Evolutionary conservation across 345 rosid genomes (phyloP).

Genomic region (Boechera divaricarpa): DNA sequence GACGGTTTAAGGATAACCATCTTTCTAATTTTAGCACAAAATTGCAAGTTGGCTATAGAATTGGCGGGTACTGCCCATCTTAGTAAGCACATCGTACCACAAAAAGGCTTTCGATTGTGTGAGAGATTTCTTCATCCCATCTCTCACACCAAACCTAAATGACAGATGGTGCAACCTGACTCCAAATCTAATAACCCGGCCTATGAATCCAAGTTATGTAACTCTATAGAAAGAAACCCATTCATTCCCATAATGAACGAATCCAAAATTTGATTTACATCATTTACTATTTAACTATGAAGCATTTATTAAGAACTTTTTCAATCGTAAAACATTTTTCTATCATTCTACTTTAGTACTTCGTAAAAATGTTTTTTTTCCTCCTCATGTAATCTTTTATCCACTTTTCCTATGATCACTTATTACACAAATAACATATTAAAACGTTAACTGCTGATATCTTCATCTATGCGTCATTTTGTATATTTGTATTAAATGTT

Average conservation of each 20-base stretch:
- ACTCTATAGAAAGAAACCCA: neutral
- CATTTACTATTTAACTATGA: no score
- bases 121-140: neutral
- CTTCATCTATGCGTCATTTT: no score
- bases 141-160: neutral
- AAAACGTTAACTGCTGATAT: no score
- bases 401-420: no score
- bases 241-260: neutral
- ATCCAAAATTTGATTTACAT: neutral
- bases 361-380: no score
- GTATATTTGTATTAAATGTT: neutral
- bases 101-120: neutral
- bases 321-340: no score
- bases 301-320: no score
- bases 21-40: conserved; percentile 6
- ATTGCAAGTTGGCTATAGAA: neutral
- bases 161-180: neutral
- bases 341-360: no score
- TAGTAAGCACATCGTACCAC: neutral
- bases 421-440: no score
- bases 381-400: no score
- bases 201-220: neutral
- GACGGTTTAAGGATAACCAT: neutral
- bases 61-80: neutral
- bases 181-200: no score